Base-by-base conservation (phyloP, 148 eudicot genomes). In the Amaranthus cruentus region DNA sequence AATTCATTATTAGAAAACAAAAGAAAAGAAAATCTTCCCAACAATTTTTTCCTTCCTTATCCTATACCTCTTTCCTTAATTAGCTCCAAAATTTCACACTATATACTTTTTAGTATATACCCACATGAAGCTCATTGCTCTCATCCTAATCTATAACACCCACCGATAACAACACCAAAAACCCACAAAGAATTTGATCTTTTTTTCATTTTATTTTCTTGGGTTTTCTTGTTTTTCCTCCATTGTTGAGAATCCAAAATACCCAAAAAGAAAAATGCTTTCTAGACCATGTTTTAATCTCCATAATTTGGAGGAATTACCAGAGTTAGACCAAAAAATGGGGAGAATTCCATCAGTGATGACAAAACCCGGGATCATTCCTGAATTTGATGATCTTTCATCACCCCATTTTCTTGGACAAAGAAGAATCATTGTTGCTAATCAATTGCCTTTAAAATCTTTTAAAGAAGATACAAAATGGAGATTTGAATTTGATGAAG, bases 401-500 rank as follows among this genome's bases (percentile, higher is more conserved):
- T 75, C 86, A 2, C 76, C 83, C 4, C 49, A 47, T 5, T 7
- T 5, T 1, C 52, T 63, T 0, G 77, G 79, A 7, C 81, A 81
- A 3, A 71, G 87, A 55, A 81, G 79, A 46, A 84, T 91, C 58
- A 72, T 79, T 8, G 97, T 89, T 11, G 75, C 93, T 2, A 87
- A 91, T 12, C 89, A 80, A 54, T 81, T 91, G 0, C 97, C 97
- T 0, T 2, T 91, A 1, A 86, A 81, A 74, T 83, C 84, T 15
- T 48, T 46, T 55, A 77, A 73, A 1, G 81, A 72, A 9, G 59
- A 47, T 9, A 72, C 76, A 0, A 84, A 79, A 66, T 88, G 86
- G 89, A 11, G 75, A 3, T 91, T 88, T 11, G 88, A 87, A 7
- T 85, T 78, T 76, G 96, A 92, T 62, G 53, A 75, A 18, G 96